A percentile compares a stretch with the other conserved stretches of the same genome.
Evolutionary conservation across 75 land plant species (phyloP).

Genomic region (Pinus taeda): DNA sequence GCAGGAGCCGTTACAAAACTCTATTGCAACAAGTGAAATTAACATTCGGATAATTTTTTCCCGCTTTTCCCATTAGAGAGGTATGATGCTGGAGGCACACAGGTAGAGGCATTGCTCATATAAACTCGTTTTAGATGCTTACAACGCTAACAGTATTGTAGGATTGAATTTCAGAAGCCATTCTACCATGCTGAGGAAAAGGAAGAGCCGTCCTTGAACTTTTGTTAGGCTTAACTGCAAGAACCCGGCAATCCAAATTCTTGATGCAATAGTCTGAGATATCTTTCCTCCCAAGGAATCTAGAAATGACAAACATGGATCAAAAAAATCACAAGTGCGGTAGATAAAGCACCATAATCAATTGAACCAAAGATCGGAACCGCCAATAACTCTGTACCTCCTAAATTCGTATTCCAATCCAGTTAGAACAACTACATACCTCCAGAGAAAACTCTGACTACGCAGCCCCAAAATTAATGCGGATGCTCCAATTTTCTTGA

Average conservation of each 20-base stretch:
- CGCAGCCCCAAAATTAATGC: conserved; percentile 60
- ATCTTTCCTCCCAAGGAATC: conserved; percentile 1
- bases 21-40: neutral
- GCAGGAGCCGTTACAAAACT: neutral
- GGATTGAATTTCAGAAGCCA: conserved; percentile 3
- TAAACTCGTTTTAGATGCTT: neutral
- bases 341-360: neutral
- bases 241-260: conserved; percentile 8
- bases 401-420: neutral
- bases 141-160: neutral
- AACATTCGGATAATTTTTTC: neutral
- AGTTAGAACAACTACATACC: conserved; percentile 19
- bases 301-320: neutral
- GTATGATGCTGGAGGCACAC: neutral
- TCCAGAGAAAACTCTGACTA: conserved; percentile 53
- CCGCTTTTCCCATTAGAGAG: neutral
- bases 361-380: neutral
- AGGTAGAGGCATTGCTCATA: neutral
- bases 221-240: conserved; percentile 1
- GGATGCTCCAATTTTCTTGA: conserved; percentile 44
- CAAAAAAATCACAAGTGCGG: neutral
- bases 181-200: neutral
- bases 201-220: too few relatives aligned
- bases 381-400: neutral
- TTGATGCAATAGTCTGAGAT: conserved; percentile 5